A percentile compares a stretch with the other conserved stretches of the same genome.
Conservation (phyloP, 2,329 filamentous ascomycete species). For the Fusarium cyanostomum region DNA sequence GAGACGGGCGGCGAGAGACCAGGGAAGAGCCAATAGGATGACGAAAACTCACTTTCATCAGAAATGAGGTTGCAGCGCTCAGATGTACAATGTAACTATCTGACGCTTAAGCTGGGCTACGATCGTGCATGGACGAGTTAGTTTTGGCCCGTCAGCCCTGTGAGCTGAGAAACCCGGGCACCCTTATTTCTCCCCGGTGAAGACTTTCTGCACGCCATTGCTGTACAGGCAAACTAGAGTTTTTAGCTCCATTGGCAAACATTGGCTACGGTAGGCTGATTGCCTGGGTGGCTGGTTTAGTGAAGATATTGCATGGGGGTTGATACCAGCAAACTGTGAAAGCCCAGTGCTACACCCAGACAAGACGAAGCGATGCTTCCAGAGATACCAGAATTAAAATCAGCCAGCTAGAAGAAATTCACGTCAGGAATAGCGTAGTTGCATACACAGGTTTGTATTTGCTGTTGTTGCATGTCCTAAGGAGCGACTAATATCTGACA, state of each 20-base stretch:
- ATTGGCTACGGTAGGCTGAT: too few species aligned
- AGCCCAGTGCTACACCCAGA: too few species aligned
- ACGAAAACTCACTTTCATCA: background rate
- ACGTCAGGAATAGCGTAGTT: background rate
- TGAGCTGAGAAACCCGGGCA: conserved; percentile 2
- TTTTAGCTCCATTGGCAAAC: too few species aligned
- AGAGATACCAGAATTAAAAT: too few species aligned
- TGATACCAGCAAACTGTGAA: too few species aligned
- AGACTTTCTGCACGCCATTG: conserved; percentile 30
- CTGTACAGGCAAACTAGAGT: conserved; percentile 11
- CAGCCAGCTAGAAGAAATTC: too few species aligned
- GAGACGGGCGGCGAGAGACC: background rate
- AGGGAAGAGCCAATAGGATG: background rate
- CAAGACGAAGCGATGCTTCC: too few species aligned
- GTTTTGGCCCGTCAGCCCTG: background rate
- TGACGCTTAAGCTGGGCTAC: conserved; percentile 1
- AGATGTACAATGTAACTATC: conserved; percentile 17
- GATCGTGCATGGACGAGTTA: conserved; percentile 24
- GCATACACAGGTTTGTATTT: conserved; percentile 6
- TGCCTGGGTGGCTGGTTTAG: too few species aligned
- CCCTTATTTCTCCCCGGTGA: background rate
- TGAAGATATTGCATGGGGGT: too few species aligned
- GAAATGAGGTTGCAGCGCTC: conserved; percentile 18
- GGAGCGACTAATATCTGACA: conserved; percentile 13
- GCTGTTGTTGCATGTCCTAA: conserved; percentile 13